Conservation (phyloP, 495 filamentous ascomycete species). For the Sabuloglossum arenarium region DNA sequence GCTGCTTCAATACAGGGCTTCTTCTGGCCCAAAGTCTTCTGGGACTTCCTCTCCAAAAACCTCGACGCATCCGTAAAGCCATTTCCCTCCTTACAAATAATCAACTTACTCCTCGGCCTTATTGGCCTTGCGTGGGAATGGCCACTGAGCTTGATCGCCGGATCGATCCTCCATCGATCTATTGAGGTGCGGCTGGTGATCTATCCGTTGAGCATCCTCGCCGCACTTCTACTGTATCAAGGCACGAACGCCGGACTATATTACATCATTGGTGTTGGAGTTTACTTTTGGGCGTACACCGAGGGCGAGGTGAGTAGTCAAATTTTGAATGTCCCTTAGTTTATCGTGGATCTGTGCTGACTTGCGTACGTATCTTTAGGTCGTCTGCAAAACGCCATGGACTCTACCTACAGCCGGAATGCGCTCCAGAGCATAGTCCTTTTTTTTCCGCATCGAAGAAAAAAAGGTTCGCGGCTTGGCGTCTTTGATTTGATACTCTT, state of each 20-base stretch:
- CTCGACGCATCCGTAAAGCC: slow-evolving; percentile 73
- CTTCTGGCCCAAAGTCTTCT: slow-evolving; percentile 99
- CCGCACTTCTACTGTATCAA: slow-evolving; percentile 69
- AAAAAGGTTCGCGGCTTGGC: no score
- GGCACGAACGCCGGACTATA: slow-evolving; percentile 82
- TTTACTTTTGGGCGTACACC: slow-evolving; percentile 93
- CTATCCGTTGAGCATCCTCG: slow-evolving; percentile 60
- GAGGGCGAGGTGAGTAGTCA: slow-evolving; percentile 82
- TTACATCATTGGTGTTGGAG: slow-evolving; percentile 65
- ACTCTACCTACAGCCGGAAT: neutral
- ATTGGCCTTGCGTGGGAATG: slow-evolving; percentile 76
- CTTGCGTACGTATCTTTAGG: neutral
- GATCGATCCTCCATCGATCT: slow-evolving; percentile 56
- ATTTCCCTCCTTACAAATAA: slow-evolving; percentile 70
- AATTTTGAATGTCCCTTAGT: neutral
- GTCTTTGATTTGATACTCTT: neutral
- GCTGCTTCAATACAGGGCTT: slow-evolving; percentile 65
- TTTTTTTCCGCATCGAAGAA: neutral
- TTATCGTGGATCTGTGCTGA: neutral
- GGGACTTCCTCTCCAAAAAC: slow-evolving; percentile 87
- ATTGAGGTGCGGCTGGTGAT: slow-evolving; percentile 70
- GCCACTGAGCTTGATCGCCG: slow-evolving; percentile 46
- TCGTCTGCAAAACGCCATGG: neutral
- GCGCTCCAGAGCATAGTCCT: neutral
- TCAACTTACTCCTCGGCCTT: slow-evolving; percentile 85